Base-by-base conservation (phyloP, 495 filamentous ascomycete genomes). In the Corynascus novoguineensis region DNA sequence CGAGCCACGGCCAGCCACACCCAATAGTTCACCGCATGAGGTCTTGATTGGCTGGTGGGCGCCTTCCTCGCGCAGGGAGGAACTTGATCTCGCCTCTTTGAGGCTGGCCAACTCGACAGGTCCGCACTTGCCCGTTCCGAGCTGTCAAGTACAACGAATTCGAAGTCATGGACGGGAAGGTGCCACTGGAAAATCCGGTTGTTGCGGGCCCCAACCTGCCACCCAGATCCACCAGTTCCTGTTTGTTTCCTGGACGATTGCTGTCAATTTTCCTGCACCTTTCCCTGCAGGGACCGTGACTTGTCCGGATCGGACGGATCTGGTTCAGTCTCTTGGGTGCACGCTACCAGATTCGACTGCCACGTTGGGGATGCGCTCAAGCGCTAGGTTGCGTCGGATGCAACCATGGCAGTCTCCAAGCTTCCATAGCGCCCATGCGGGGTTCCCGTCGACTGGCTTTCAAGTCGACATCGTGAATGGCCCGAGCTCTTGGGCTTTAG, bases 321-420 rank as follows among this genome's bases (percentile, higher is more conserved):
- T 38, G n/a, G n/a, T n/a, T n/a, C n/a, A n/a, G n/a, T n/a, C n/a
- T n/a, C n/a, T n/a, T n/a, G n/a, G n/a, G n/a, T n/a, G n/a, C 47
- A 10, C 21, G 9, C n/a, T 24, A 14, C 40, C 9, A 19, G 40
- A 21, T 21, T 44, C 40, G 22, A n/a, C 19, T 51, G 49, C 32
- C 49, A 51, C 49, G 11, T 38, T 5, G 3, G 19, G 19, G 27
- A 24, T 19, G 42, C 44, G 25, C 46, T 29, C 42, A 37, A 46
- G 41, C 52, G 37, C 50, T 15, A 11, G 11, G 37, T 2, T 31
- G 24, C 35, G 40, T 29, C 50, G 25, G 29, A 53, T 6, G 29
- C 34, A 12, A 25, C 40, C 4, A 32, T 32, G 17, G 53, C 53
- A 55, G 37, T 55, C 41, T 55, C 53, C 53, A 55, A 28, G 31